Evolutionary conservation across 2,329 filamentous ascomycete genomes (phyloP).

Genomic region (Trematosphaeria pertusa): DNA sequence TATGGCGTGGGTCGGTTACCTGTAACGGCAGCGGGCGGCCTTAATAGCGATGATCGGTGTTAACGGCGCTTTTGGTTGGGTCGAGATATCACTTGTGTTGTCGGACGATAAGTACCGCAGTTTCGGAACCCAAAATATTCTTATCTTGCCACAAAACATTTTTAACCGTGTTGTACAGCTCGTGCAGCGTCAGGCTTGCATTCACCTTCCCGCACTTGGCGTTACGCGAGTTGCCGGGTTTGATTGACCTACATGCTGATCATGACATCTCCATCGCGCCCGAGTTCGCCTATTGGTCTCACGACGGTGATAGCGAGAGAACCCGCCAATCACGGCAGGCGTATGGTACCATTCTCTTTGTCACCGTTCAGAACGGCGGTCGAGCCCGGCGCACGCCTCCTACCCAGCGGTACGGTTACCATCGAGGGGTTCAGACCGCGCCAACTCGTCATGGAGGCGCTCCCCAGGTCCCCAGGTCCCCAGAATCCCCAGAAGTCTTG

Average conservation of each 20-base stretch:
- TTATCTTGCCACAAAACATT: constrained; percentile 2
- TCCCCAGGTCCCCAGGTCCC: too few relatives aligned
- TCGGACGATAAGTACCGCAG: neutral
- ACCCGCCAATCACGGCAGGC: neutral
- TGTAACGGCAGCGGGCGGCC: neutral
- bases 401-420: too few relatives aligned
- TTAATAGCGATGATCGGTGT: neutral
- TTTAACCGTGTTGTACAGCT: neutral
- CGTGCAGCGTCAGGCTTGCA: neutral
- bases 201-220: constrained; percentile 5
- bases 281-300: neutral
- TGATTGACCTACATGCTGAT: constrained; percentile 6
- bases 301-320: neutral
- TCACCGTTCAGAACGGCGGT: constrained; percentile 6
- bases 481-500: too few relatives aligned
- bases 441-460: constrained; percentile 4
- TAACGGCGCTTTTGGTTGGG: constrained; percentile 4
- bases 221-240: constrained; percentile 4
- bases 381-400: too few relatives aligned
- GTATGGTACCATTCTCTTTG: constrained; percentile 1
- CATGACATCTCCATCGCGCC: constrained; percentile 6
- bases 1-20: constrained; percentile 2
- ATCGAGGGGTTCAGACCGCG: neutral
- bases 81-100: constrained; percentile 18
- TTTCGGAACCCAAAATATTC: constrained; percentile 16